Evolutionary conservation across 495 filamentous ascomycete species (phyloP).

Genomic region (Saxophila tyrrhenica): DNA sequence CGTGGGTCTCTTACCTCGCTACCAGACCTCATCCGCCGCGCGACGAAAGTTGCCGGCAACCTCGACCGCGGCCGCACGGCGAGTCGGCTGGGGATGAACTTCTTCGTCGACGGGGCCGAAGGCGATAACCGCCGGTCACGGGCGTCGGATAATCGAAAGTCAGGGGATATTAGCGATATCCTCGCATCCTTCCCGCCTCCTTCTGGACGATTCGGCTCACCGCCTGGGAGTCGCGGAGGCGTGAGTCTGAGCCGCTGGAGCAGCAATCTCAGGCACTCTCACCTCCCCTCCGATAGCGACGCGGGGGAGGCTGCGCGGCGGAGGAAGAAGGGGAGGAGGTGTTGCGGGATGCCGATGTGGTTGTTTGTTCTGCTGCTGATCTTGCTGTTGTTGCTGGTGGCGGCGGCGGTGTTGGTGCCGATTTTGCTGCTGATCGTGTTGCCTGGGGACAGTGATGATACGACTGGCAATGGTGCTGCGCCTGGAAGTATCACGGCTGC

Average conservation of each 20-base stretch:
- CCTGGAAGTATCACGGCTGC: too few relatives aligned
- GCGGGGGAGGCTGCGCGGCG: conserved; percentile 1
- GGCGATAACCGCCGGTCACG: conserved; percentile 13
- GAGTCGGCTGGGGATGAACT: conserved; percentile 48
- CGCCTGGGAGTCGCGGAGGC: conserved; percentile 23
- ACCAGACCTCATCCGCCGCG: conserved; percentile 78
- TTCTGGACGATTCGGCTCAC: conserved; percentile 33
- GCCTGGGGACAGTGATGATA: conserved; percentile 41
- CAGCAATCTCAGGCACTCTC: conserved; percentile 4
- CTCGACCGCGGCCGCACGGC: conserved; percentile 79
- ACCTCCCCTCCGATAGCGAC: conserved; percentile 15
- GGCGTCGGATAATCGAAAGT: background rate
- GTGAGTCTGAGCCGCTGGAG: conserved; percentile 5
- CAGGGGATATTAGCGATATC: conserved; percentile 60
- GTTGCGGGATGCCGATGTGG: conserved; percentile 79
- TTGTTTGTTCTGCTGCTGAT: conserved; percentile 60
- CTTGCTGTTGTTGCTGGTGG: conserved; percentile 59
- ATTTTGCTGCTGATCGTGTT: conserved; percentile 64
- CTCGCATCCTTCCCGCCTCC: conserved; percentile 86
- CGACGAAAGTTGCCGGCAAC: conserved; percentile 75
- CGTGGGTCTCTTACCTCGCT: conserved; percentile 84
- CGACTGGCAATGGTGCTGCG: too few relatives aligned
- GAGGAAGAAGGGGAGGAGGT: conserved; percentile 29
- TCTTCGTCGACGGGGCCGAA: conserved; percentile 29
- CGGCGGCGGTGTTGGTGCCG: conserved; percentile 80